Evolutionary conservation across 768 basidiomycete genomes (phyloP).

Genomic region (Botryobasidium botryosum): DNA sequence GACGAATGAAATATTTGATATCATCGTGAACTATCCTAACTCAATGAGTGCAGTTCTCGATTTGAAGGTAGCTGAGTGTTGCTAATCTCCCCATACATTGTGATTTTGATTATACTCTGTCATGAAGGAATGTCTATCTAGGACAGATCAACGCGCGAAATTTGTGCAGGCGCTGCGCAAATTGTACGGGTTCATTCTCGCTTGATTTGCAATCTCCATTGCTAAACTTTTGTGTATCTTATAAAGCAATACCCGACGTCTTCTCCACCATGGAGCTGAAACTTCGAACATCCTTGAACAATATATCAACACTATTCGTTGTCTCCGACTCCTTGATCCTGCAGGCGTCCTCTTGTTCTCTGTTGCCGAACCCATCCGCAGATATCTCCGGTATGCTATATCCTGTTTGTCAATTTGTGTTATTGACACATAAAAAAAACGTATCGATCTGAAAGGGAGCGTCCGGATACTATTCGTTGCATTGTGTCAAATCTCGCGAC

Average conservation of each 20-base stretch:
- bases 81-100: not conserved
- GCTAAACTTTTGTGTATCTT: conserved; percentile 4
- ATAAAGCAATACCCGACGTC: conserved; percentile 63
- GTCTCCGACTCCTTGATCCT: conserved; percentile 78
- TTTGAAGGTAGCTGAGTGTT: conserved; percentile 38
- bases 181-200: conserved; percentile 34
- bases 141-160: conserved; percentile 61
- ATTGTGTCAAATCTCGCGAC: conserved; percentile 64
- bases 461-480: conserved; percentile 84
- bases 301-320: conserved; percentile 87
- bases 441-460: conserved; percentile 34
- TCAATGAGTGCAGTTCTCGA: conserved; percentile 74
- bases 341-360: conserved; percentile 85
- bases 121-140: conserved; percentile 52
- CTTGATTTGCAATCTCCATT: not conserved
- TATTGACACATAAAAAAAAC: too few species aligned
- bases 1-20: conserved; percentile 75
- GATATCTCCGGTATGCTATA: conserved; percentile 61
- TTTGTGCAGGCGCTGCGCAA: conserved; percentile 64
- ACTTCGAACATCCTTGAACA: conserved; percentile 78
- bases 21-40: conserved; percentile 87
- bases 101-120: not conserved
- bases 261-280: conserved; percentile 91
- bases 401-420: not conserved
- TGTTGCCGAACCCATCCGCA: conserved; percentile 81